Conservation (phyloP, 2,329 filamentous ascomycete species). For the Aspergillus sp. region DNA sequence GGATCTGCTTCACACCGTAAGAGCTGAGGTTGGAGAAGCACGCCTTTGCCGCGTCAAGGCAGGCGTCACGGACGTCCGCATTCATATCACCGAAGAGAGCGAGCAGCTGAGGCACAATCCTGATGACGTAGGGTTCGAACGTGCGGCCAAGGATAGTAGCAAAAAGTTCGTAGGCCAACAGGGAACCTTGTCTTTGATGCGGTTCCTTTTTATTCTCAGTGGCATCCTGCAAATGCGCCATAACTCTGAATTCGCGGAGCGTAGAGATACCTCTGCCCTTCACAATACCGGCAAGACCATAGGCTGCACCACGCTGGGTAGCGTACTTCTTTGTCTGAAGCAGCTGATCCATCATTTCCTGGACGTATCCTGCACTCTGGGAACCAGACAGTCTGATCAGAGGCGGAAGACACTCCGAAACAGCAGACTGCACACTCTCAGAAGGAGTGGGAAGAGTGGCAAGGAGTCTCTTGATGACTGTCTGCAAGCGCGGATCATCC, state of each 20-base stretch:
- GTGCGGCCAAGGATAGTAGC: constrained; percentile 80
- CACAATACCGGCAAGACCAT: constrained; percentile 87
- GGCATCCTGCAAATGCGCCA: constrained; percentile 75
- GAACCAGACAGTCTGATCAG: constrained; percentile 78
- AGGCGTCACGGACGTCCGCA: constrained; percentile 86
- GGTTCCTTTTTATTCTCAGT: constrained; percentile 94
- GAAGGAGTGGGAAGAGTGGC: constrained; percentile 89
- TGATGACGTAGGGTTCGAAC: constrained; percentile 95
- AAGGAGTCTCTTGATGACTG: constrained; percentile 81
- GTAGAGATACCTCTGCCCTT: constrained; percentile 81
- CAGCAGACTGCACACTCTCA: constrained; percentile 93
- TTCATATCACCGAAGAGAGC: constrained; percentile 85
- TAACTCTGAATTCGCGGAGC: constrained; percentile 79
- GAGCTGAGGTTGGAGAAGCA: constrained; percentile 93
- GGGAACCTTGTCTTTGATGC: constrained; percentile 81
- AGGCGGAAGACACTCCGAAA: constrained; percentile 89
- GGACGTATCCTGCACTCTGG: constrained; percentile 75
- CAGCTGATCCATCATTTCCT: constrained; percentile 77
- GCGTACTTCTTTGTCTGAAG: constrained; percentile 87
- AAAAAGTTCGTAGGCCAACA: constrained; percentile 87
- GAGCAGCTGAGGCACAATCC: constrained; percentile 87
- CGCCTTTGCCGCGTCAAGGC: constrained; percentile 87
- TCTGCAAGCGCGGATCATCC: constrained; percentile 83
- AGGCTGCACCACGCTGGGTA: constrained; percentile 87
- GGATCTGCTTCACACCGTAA: constrained; percentile 89